Conservation (phyloP, 1,284 basidiomycete species). For the Entoloma clypeatum region DNA sequence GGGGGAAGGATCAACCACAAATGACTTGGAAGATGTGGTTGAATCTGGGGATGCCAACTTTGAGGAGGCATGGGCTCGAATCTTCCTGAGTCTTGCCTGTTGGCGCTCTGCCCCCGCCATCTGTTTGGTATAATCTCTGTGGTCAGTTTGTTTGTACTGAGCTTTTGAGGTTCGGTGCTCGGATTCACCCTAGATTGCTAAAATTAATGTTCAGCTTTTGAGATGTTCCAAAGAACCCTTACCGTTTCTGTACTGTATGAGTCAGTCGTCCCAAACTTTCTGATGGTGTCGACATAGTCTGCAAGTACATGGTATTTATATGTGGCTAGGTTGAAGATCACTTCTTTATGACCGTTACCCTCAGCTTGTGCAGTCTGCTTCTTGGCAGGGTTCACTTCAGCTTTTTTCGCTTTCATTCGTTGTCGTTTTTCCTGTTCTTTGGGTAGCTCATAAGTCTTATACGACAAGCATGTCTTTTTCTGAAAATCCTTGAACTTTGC, state of each 20-base stretch:
- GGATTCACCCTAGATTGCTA: too few species aligned
- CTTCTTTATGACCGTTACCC: too few species aligned
- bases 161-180: background rate
- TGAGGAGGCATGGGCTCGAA: background rate
- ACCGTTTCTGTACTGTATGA: conserved; percentile 1
- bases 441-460: background rate
- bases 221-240: background rate
- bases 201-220: too few species aligned
- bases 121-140: background rate
- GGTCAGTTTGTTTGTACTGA: background rate
- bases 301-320: conserved; percentile 1
- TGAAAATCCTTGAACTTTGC: background rate
- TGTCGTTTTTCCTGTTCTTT: background rate
- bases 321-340: background rate
- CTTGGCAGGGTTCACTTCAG: background rate
- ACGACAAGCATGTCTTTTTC: background rate
- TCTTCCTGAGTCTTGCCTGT: background rate
- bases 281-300: background rate
- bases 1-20: background rate
- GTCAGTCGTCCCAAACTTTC: background rate
- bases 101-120: background rate
- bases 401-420: background rate
- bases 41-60: too few species aligned
- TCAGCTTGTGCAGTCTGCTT: background rate
- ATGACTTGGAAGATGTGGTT: too few species aligned